Percentiles rank a stretch among this genome's conserved stretches.
phyloP scores from a whole-genome alignment of 2,329 filamentous ascomycete species.

The Nemania sp. region DNA sequence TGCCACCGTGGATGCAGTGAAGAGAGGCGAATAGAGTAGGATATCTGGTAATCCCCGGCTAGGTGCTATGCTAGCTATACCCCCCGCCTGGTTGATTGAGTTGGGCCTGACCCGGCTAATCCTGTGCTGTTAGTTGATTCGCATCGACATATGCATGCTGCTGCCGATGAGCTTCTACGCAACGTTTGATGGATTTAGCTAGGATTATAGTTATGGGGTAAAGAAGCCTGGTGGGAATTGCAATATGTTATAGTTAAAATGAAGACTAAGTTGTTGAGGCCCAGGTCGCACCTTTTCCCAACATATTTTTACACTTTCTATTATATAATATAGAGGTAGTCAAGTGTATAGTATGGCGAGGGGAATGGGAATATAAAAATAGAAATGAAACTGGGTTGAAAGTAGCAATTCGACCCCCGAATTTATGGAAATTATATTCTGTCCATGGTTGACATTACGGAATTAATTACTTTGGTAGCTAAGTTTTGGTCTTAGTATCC shows the following conservation, averaged over 20 bases:
- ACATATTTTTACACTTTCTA: too few relatives aligned
- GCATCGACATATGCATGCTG: neutral
- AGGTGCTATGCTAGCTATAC: neutral
- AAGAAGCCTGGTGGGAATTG: neutral
- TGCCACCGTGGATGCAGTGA: conserved; percentile 32
- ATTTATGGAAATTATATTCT: too few relatives aligned
- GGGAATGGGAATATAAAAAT: neutral
- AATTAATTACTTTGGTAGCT: neutral
- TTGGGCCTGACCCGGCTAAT: neutral
- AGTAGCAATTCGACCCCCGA: neutral
- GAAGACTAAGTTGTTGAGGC: neutral
- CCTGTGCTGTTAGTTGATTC: neutral
- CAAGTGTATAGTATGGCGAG: too few relatives aligned
- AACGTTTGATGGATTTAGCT: neutral
- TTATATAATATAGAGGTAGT: too few relatives aligned
- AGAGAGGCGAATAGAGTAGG: conserved; percentile 12
- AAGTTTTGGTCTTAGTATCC: neutral
- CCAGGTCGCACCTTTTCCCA: too few relatives aligned
- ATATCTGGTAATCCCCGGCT: neutral
- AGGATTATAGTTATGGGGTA: neutral
- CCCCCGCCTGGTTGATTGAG: neutral
- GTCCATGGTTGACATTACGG: too few relatives aligned
- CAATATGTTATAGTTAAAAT: neutral
- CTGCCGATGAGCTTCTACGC: neutral
- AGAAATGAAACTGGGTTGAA: neutral